A percentile compares a stretch with the other conserved stretches of the same genome.
Conservation (phyloP, 2,329 filamentous ascomycete species). For the Cytospora leucostoma region DNA sequence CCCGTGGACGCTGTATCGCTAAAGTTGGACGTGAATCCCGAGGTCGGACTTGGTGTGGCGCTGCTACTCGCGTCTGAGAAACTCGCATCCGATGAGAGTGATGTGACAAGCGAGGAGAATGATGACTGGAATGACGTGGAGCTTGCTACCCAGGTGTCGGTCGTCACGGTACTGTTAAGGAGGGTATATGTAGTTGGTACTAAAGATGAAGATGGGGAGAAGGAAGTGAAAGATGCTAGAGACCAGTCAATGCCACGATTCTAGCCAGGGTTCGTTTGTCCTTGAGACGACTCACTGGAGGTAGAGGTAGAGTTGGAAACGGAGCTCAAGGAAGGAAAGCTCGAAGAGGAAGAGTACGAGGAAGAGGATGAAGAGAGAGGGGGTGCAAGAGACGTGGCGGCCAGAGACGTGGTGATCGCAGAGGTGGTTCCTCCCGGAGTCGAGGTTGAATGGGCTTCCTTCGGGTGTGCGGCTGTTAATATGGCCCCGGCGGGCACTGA, state of each 20-base stretch:
- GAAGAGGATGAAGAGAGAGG: slow-evolving; percentile 21
- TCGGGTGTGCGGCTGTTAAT: slow-evolving; percentile 23
- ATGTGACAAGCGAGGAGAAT: slow-evolving; percentile 27
- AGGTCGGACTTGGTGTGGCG: slow-evolving; percentile 9
- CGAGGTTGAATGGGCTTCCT: slow-evolving; percentile 17
- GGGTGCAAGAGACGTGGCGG: slow-evolving; percentile 25
- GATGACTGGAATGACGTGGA: slow-evolving; percentile 11
- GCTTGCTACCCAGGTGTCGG: slow-evolving; percentile 14
- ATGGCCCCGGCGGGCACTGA: slow-evolving; percentile 23
- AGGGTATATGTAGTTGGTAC: slow-evolving; percentile 17
- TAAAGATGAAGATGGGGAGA: slow-evolving; percentile 6
- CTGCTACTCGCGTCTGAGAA: slow-evolving; percentile 18
- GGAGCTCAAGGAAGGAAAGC: slow-evolving; percentile 25
- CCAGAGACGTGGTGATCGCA: slow-evolving; percentile 10
- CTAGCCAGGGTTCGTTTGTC: not conserved
- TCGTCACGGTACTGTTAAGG: slow-evolving; percentile 14
- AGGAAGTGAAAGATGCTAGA: slow-evolving; percentile 24
- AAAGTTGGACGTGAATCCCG: slow-evolving; percentile 13
- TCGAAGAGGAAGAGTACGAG: slow-evolving; percentile 15
- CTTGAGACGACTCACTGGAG: slow-evolving; percentile 15
- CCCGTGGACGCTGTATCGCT: slow-evolving; percentile 2
- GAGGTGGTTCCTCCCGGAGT: slow-evolving; percentile 8
- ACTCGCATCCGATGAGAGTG: slow-evolving; percentile 33
- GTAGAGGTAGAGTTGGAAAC: slow-evolving; percentile 29
- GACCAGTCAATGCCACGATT: not conserved